A percentile compares a stretch with the other conserved stretches of the same genome.
These are phyloP conservation scores for Ophiocordyceps camponoti-saundersi DNA, from an alignment of 2,329 filamentous ascomycete species.

Conservation along the genomic window DNA sequence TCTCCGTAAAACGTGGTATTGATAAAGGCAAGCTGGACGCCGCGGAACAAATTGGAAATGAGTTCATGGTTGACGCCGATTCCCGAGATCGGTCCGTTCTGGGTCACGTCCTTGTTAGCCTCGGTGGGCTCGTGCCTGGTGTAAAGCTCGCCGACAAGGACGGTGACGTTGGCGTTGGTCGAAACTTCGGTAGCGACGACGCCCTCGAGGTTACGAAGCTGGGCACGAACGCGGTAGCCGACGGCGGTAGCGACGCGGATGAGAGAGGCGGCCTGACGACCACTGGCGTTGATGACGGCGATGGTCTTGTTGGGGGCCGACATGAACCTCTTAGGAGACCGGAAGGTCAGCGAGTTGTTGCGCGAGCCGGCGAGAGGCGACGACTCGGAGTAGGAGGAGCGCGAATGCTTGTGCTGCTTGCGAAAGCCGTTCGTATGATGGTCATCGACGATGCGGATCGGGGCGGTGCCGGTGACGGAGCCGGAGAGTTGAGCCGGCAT, in stretches of 20 bases:
- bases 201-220: constrained; percentile 73
- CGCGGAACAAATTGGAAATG: constrained; percentile 64
- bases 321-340: constrained; percentile 41
- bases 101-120: constrained; percentile 45
- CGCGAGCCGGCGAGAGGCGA: constrained; percentile 35
- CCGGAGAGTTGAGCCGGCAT: constrained; percentile 23
- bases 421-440: constrained; percentile 17
- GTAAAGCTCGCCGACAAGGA: constrained; percentile 49
- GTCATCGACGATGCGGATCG: constrained; percentile 19
- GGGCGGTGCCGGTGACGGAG: constrained; percentile 19
- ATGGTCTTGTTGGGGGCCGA: constrained; percentile 58
- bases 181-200: constrained; percentile 78
- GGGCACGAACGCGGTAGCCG: constrained; percentile 83
- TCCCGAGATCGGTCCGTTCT: constrained; percentile 43
- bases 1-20: constrained; percentile 97
- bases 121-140: constrained; percentile 33
- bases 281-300: constrained; percentile 88
- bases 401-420: constrained; percentile 41
- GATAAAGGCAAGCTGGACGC: constrained; percentile 82
- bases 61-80: constrained; percentile 55
- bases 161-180: constrained; percentile 57
- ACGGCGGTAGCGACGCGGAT: constrained; percentile 88
- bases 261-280: constrained; percentile 87
- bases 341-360: constrained; percentile 44
- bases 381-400: constrained; percentile 44